These are phyloP conservation scores for Logfia minima DNA, from an alignment of 129 eudicot genomes.

Conservation along the genomic window DNA sequence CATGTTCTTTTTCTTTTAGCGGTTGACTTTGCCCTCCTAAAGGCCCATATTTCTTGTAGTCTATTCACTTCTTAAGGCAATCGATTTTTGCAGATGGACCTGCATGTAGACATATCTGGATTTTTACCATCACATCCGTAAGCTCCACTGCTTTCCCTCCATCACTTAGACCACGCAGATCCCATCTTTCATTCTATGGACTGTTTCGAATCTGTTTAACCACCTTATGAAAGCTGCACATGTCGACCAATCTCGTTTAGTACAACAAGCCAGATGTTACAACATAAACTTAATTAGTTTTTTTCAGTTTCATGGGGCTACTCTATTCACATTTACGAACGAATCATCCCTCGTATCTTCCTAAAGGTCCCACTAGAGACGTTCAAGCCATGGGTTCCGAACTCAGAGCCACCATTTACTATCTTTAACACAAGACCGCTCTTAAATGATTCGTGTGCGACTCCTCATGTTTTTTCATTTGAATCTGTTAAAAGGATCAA, in stretches of 20 bases:
- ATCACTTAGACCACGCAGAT: background rate
- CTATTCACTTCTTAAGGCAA: too few relatives aligned
- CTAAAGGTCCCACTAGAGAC: conserved; percentile 7
- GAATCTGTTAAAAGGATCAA: background rate
- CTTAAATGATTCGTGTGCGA: background rate
- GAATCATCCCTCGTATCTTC: background rate
- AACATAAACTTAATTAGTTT: background rate
- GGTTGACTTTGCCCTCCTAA: too few relatives aligned
- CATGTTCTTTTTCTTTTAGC: too few relatives aligned
- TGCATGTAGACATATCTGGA: conserved; percentile 1
- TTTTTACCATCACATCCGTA: background rate
- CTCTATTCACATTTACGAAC: background rate
- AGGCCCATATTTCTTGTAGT: too few relatives aligned
- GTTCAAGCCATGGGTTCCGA: background rate
- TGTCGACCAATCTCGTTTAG: background rate
- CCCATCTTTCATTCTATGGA: conserved; percentile 1
- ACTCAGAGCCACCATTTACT: background rate
- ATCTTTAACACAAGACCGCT: conserved; percentile 1
- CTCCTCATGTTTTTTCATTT: conserved; percentile 4
- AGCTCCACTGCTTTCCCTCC: conserved; percentile 11
- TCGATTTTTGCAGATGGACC: background rate
- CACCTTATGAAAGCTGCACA: conserved; percentile 8
- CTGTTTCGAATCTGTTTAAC: background rate
- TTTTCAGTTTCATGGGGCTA: conserved; percentile 9
- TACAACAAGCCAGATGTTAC: conserved; percentile 1